These are phyloP conservation scores for Morella rubra DNA, from an alignment of 306 rosid species.

Conservation along the genomic window DNA sequence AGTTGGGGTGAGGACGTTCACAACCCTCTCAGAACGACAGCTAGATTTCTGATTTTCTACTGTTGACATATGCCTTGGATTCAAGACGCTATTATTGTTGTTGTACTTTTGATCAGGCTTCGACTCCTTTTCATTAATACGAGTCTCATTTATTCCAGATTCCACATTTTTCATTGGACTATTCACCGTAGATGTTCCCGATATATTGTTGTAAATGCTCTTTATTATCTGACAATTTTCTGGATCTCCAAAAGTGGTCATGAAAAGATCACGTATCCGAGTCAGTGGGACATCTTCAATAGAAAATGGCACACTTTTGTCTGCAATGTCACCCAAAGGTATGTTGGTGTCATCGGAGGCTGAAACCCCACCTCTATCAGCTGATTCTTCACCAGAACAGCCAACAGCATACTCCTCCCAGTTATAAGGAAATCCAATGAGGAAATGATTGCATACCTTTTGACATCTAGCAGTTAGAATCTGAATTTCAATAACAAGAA, in stretches of 20 bases:
- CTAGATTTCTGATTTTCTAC: neutral
- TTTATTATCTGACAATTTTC: slow-evolving; percentile 21
- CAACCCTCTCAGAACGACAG: neutral
- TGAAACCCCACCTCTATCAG: slow-evolving; percentile 9
- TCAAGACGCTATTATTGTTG: too few species aligned
- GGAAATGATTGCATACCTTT: slow-evolving; percentile 56
- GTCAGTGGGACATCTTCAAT: slow-evolving; percentile 27
- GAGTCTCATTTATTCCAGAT: slow-evolving; percentile 8
- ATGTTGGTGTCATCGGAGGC: slow-evolving; percentile 28
- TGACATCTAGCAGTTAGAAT: slow-evolving; percentile 1
- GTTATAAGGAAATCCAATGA: slow-evolving; percentile 69
- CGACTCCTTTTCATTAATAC: neutral
- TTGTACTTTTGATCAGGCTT: neutral
- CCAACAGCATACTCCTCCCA: slow-evolving; percentile 52
- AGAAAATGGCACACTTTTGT: slow-evolving; percentile 21
- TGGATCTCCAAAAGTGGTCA: slow-evolving; percentile 33
- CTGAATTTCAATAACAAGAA: neutral
- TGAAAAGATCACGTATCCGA: slow-evolving; percentile 26
- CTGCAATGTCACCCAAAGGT: slow-evolving; percentile 10
- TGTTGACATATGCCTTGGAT: neutral
- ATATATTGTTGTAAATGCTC: slow-evolving; percentile 18
- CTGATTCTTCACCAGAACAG: slow-evolving; percentile 17
- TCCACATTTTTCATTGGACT: neutral
- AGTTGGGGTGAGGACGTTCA: neutral
- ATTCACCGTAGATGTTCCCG: slow-evolving; percentile 12